A percentile compares a stretch with the other conserved stretches of the same genome.
Evolutionary conservation across 140 eudicot genomes (phyloP).

Genomic region (Flaveria floridana): DNA sequence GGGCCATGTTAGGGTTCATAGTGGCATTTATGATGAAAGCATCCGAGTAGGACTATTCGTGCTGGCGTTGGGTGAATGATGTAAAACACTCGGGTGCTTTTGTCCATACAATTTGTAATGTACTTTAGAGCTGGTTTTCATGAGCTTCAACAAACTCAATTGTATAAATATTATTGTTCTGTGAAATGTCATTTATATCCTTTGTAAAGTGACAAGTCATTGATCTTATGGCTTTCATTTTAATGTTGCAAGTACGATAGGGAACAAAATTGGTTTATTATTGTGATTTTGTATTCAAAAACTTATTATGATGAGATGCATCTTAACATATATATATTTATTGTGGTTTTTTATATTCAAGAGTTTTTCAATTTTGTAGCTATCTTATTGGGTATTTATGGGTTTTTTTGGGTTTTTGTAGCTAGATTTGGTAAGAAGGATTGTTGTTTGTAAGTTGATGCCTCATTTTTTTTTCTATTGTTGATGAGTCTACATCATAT

Average conservation of each 20-base stretch:
- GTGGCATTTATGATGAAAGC: slow-evolving; percentile 55
- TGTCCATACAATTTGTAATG: slow-evolving; percentile 22
- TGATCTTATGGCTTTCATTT: background rate
- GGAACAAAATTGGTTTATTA: background rate
- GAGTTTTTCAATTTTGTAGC: no score
- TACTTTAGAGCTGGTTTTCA: slow-evolving; percentile 17
- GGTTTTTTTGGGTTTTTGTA: no score
- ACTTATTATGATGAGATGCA: background rate
- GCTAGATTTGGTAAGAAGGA: background rate
- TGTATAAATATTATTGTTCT: background rate
- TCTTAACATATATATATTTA: background rate
- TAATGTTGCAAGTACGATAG: background rate
- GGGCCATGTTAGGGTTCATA: slow-evolving; percentile 52
- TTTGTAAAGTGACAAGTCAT: slow-evolving; percentile 22
- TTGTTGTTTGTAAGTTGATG: background rate
- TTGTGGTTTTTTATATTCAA: background rate
- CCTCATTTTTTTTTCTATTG: background rate
- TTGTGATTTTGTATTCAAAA: background rate
- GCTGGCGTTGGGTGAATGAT: background rate
- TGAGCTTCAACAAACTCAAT: slow-evolving; percentile 14
- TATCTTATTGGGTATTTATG: background rate
- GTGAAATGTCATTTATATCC: slow-evolving; percentile 18
- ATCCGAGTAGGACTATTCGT: slow-evolving; percentile 18
- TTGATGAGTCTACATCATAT: slow-evolving; percentile 1
- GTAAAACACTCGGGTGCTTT: slow-evolving; percentile 8